phyloP scores from a whole-genome alignment of 768 basidiomycete genomes.

The Suillus alpinus region DNA sequence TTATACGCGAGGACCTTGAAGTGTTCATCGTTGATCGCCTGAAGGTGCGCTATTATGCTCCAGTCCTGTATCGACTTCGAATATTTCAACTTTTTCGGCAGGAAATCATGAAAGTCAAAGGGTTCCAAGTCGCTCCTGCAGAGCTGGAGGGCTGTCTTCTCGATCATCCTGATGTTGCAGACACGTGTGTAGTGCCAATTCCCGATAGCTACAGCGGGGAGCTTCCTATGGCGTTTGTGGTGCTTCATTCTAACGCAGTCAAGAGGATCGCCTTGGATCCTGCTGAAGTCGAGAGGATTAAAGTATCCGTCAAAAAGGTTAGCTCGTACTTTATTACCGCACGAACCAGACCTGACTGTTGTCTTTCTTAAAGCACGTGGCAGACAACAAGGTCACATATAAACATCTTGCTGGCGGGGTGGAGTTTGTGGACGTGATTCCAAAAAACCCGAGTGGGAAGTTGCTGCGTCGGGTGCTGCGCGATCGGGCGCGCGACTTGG shows the following conservation, averaged over 20 bases:
- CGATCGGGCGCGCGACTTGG: constrained; percentile 41
- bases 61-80: background rate
- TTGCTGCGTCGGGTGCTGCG: constrained; percentile 50
- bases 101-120: constrained; percentile 69
- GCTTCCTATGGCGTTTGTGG: constrained; percentile 67
- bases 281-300: constrained; percentile 32
- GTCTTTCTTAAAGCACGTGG: constrained; percentile 42
- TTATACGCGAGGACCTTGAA: constrained; percentile 51
- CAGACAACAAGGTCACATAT: constrained; percentile 52
- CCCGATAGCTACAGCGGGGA: constrained; percentile 74
- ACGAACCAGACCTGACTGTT: constrained; percentile 4
- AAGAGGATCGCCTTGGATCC: constrained; percentile 31
- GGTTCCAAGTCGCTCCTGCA: constrained; percentile 74
- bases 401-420: constrained; percentile 62
- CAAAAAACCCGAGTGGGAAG: constrained; percentile 65
- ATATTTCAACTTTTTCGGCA: constrained; percentile 20
- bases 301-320: constrained; percentile 48
- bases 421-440: constrained; percentile 51
- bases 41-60: constrained; percentile 39
- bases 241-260: constrained; percentile 43
- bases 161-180: constrained; percentile 55
- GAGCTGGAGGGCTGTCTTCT: constrained; percentile 69
- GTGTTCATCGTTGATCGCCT: constrained; percentile 62
- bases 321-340: background rate
- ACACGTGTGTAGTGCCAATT: constrained; percentile 63